Evolutionary conservation across 805 yeast genomes (phyloP).

Genomic region (Candida sakaeoensis): DNA sequence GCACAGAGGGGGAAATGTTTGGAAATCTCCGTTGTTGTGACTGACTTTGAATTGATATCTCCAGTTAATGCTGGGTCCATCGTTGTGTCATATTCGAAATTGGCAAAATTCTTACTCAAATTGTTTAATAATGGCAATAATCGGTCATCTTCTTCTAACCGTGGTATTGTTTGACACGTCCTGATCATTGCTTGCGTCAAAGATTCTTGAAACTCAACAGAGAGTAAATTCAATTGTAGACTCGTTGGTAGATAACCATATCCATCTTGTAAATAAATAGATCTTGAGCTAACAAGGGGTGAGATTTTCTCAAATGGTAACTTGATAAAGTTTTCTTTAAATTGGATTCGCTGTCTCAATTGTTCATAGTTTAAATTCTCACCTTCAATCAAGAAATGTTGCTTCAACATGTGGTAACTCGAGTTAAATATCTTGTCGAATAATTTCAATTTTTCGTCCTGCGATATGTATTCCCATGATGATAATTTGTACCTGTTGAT

Average conservation of each 20-base stretch:
- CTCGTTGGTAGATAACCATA: conserved; percentile 81
- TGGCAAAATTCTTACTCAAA: conserved; percentile 52
- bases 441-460: conserved; percentile 55
- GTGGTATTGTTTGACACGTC: conserved; percentile 76
- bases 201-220: conserved; percentile 60
- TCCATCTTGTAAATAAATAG: conserved; percentile 65
- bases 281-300: conserved; percentile 70
- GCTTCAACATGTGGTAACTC: conserved; percentile 42
- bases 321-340: conserved; percentile 67
- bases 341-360: conserved; percentile 45
- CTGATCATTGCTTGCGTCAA: conserved; percentile 51
- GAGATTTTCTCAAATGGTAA: conserved; percentile 85
- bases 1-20: conserved; percentile 84
- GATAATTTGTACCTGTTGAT: conserved; percentile 53
- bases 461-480: conserved; percentile 65
- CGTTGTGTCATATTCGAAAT: conserved; percentile 48
- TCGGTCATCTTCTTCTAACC: conserved; percentile 89
- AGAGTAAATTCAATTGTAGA: conserved; percentile 67
- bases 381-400: conserved; percentile 32
- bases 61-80: conserved; percentile 25
- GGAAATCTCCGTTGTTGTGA: conserved; percentile 50
- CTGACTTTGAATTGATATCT: conserved; percentile 57
- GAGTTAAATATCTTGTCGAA: conserved; percentile 53
- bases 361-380: conserved; percentile 46
- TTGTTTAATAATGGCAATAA: conserved; percentile 79